phyloP scores from a whole-genome alignment of 306 rosid species.

The Pyrus bretschneideri region DNA sequence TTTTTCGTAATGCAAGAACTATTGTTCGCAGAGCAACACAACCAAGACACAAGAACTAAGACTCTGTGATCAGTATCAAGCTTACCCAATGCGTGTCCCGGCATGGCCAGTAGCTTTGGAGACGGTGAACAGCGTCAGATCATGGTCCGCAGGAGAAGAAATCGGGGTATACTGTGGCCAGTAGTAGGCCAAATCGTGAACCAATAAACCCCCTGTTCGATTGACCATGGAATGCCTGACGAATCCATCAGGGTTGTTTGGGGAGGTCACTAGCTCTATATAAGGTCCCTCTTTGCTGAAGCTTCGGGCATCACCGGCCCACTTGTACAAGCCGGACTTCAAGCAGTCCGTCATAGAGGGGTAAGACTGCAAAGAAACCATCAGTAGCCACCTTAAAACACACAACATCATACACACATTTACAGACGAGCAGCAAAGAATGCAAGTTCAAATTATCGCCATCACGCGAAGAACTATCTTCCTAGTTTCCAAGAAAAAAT shows the following conservation, averaged over 20 bases:
- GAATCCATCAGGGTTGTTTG: constrained; percentile 91
- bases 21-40: background rate
- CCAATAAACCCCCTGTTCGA: constrained; percentile 41
- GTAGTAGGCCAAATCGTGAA: constrained; percentile 85
- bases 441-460: background rate
- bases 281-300: constrained; percentile 50
- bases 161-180: constrained; percentile 98
- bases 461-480: background rate
- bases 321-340: constrained; percentile 79
- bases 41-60: background rate
- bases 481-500: background rate
- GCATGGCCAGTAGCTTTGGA: constrained; percentile 90
- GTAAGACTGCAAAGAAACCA: constrained; percentile 54
- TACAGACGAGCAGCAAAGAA: background rate
- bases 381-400: background rate
- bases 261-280: constrained; percentile 83
- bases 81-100: constrained; percentile 85
- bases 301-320: constrained; percentile 72
- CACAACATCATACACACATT: background rate
- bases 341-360: constrained; percentile 61
- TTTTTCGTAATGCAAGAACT: background rate
- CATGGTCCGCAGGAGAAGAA: constrained; percentile 48
- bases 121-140: constrained; percentile 64
- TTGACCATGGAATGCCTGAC: constrained; percentile 50
- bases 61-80: background rate